A percentile compares a stretch with the other conserved stretches of the same genome.
Evolutionary conservation across 345 rosid species (phyloP).

Genomic region (Acer negundo): DNA sequence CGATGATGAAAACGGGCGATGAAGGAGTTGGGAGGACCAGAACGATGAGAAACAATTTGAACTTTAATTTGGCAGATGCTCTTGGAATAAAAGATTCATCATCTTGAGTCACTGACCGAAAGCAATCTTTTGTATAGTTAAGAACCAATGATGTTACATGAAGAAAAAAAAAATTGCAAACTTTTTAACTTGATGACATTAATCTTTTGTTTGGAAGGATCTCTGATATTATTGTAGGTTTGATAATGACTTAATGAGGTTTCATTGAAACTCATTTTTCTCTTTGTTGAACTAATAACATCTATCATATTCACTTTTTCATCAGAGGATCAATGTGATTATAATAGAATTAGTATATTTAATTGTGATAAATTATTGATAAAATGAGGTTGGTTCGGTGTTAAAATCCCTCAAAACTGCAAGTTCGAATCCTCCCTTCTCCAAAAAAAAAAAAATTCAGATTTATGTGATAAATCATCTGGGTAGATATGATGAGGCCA

Average conservation of each 20-base stretch:
- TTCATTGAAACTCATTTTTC: not conserved
- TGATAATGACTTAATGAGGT: constrained; percentile 1
- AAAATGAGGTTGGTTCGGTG: no score
- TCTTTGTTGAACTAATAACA: not conserved
- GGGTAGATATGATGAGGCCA: no score
- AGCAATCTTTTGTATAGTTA: not conserved
- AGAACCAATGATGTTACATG: not conserved
- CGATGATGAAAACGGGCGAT: constrained; percentile 86
- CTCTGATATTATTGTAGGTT: constrained; percentile 4
- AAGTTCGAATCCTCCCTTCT: no score
- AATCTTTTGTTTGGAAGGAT: constrained; percentile 1
- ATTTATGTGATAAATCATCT: no score
- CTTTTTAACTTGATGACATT: not conserved
- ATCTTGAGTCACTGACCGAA: constrained; percentile 21
- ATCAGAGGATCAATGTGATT: not conserved
- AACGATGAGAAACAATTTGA: constrained; percentile 77
- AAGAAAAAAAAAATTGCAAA: not conserved
- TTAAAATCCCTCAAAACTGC: no score
- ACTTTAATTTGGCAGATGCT: constrained; percentile 74
- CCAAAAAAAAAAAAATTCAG: no score
- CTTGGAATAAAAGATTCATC: constrained; percentile 40
- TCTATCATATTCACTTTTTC: not conserved
- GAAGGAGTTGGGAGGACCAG: constrained; percentile 66
- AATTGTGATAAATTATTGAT: no score
- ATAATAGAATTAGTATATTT: no score